Evolutionary conservation across 768 basidiomycete species (phyloP), one percentile per base, ranked within the genome.

Genomic region (Tylopilus rubrobrunneus): DNA sequence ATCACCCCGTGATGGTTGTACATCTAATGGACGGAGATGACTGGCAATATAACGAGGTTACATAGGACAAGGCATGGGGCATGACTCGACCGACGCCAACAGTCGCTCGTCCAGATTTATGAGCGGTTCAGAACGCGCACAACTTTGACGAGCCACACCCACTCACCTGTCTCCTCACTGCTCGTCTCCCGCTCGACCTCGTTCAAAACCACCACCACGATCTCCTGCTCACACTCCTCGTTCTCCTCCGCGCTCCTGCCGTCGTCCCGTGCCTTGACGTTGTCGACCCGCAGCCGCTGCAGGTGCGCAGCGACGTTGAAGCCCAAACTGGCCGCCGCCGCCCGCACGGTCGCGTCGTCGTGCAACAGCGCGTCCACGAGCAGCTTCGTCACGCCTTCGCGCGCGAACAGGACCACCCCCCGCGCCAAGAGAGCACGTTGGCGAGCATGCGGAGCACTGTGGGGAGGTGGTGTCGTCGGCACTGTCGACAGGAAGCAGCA

Each of bases 201-300:
- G 67, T 92, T 90, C 0, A 94, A 66, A n/a, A 97, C 64, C 1
- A 89, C 95, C 62, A 86, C 89, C 2, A 85, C 74, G 31, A 96
- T 70, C 73, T 97, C 95, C 0, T 89, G 75, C 63, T 92, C 85
- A 90, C 91, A 95, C 51, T 94, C 93, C 19, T 79, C 89, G 50
- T 84, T 82, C 48, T 81, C 84, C 39, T 73, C 74, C 15, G 71
- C 74, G 27, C 74, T 76, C 3, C 68, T 71, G n/a, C 56, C 64
- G 28, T 66, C 68, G 37, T 65, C 63, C 21, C 59, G 62, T 23
- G 69, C 71, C 37, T 64, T 65, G 41, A 69, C 51, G 52, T 64
- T 68, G 42, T 78, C 83, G 12, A 85, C 75, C 40, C 87, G 72
- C 15, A 71, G 74, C 55, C 75, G 78, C 74, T 94, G 91, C 45